phyloP scores from a whole-genome alignment of 495 filamentous ascomycete genomes.

The Lasiosphaeris hirsuta region DNA sequence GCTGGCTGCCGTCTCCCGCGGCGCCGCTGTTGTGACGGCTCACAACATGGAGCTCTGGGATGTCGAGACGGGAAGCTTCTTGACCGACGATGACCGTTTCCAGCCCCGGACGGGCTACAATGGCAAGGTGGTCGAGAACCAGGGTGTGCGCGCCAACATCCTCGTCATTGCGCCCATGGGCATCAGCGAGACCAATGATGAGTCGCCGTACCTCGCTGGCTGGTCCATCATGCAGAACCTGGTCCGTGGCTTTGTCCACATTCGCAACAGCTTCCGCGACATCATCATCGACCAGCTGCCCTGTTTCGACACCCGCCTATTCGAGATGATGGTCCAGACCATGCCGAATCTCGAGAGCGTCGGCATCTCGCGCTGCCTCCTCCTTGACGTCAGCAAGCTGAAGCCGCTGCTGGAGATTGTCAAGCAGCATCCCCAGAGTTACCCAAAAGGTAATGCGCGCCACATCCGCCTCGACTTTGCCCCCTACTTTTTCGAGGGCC shows the following conservation, averaged over 20 bases:
- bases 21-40: not conserved
- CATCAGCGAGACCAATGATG: not conserved
- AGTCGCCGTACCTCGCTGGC: conserved; percentile 11
- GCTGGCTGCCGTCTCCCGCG: conserved; percentile 15
- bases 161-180: conserved; percentile 12
- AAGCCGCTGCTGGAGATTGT: conserved; percentile 13
- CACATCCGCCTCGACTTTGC: conserved; percentile 23
- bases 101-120: not conserved
- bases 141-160: conserved; percentile 9
- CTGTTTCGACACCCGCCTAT: conserved; percentile 9
- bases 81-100: not conserved
- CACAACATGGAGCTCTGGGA: conserved; percentile 13
- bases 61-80: not conserved
- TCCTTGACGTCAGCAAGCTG: conserved; percentile 28
- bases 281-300: conserved; percentile 24
- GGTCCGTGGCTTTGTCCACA: not conserved
- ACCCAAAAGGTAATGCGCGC: not conserved
- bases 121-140: not conserved
- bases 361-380: conserved; percentile 21
- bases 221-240: conserved; percentile 9
- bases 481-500: conserved; percentile 24
- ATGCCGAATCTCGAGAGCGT: conserved; percentile 26
- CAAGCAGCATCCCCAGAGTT: not conserved
- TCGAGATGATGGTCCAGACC: conserved; percentile 19
- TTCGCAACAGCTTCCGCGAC: conserved; percentile 13